Evolutionary conservation across 768 basidiomycete genomes (phyloP).

Genomic region (Kwoniella dejecticola): DNA sequence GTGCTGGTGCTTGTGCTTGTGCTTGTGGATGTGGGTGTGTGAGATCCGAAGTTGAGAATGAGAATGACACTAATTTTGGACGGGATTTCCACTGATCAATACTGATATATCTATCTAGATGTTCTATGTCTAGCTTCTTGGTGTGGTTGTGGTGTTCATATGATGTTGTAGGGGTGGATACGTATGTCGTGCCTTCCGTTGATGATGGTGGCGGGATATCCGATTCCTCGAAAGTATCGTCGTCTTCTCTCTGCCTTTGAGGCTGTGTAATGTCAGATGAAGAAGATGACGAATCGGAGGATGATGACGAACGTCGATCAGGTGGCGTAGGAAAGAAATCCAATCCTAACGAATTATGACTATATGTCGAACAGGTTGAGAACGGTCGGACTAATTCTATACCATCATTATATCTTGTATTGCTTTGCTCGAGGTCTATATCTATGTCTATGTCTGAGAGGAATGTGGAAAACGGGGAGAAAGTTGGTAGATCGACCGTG

Average conservation of each 20-base stretch:
- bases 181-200: background rate
- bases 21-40: background rate
- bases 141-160: background rate
- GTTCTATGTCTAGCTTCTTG: background rate
- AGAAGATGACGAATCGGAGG: background rate
- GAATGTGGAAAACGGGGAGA: too few species aligned
- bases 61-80: background rate
- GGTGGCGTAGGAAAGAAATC: background rate
- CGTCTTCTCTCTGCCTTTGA: background rate
- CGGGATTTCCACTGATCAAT: constrained; percentile 1
- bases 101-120: background rate
- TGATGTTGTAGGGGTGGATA: constrained; percentile 2
- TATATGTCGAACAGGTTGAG: constrained; percentile 9
- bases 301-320: background rate
- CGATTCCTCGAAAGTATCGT: background rate
- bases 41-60: background rate
- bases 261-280: background rate
- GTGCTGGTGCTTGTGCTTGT: background rate
- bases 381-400: background rate
- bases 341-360: constrained; percentile 8
- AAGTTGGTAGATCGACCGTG: constrained; percentile 1
- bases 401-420: background rate
- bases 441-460: too few species aligned
- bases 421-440: too few species aligned
- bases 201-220: background rate